Percentiles rank a stretch among this genome's conserved stretches.
Evolutionary conservation across 192 early-diverging fungal species (phyloP).

Genomic region (Coemansia sp.): DNA sequence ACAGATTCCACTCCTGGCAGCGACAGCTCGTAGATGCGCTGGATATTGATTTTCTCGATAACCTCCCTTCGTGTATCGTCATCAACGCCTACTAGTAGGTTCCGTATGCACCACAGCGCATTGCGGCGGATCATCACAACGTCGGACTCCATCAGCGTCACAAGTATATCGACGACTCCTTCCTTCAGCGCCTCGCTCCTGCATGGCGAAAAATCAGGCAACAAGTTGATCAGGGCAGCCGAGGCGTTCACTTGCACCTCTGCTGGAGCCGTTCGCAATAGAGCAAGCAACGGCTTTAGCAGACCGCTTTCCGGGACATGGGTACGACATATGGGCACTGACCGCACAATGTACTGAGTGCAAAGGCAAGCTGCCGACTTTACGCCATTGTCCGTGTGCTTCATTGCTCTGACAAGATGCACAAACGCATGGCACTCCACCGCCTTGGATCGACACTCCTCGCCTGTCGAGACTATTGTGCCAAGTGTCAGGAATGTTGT

Average conservation of each 20-base stretch:
- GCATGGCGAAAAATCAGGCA: conserved; percentile 47
- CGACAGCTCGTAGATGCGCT: conserved; percentile 24
- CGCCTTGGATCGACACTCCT: conserved; percentile 41
- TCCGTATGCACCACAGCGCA: conserved; percentile 49
- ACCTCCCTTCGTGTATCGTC: conserved; percentile 39
- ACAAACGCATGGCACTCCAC: conserved; percentile 29
- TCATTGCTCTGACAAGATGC: conserved; percentile 43
- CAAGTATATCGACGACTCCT: conserved; percentile 33
- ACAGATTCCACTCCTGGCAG: conserved; percentile 15
- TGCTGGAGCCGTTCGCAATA: conserved; percentile 16
- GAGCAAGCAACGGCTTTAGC: conserved; percentile 31
- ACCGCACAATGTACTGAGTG: conserved; percentile 48
- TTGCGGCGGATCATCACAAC: conserved; percentile 32
- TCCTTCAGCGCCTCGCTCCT: conserved; percentile 41
- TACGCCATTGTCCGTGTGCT: conserved; percentile 29
- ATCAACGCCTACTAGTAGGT: conserved; percentile 31
- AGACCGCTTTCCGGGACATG: conserved; percentile 49
- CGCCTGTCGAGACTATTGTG: conserved; percentile 47
- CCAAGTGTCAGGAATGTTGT: conserved; percentile 42
- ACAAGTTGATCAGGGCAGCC: conserved; percentile 45
- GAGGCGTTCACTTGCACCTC: conserved; percentile 45
- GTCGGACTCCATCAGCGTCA: conserved; percentile 18
- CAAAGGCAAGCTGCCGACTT: conserved; percentile 50
- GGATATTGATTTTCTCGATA: conserved; percentile 25
- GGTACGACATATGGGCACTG: conserved; percentile 54